A percentile compares a stretch with the other conserved stretches of the same genome.
phyloP scores from a whole-genome alignment of 2,329 filamentous ascomycete genomes.

The Fusarium poae region DNA sequence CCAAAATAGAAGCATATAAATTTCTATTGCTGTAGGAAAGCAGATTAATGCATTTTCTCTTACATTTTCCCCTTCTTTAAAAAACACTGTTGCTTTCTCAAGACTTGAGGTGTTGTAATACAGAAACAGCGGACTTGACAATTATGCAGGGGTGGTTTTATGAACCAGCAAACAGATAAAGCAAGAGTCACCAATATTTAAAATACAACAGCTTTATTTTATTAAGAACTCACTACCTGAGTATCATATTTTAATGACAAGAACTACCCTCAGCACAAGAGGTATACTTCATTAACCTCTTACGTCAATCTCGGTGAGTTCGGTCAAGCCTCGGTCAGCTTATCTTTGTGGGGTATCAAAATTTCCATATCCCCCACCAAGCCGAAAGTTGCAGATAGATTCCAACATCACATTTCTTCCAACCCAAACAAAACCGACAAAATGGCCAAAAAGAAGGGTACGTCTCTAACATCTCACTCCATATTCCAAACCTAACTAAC shows the following conservation, averaged over 20 bases:
- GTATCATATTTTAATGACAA: not conserved
- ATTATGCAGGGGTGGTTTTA: not conserved
- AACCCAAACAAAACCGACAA: conserved; percentile 20
- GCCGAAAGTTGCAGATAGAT: conserved; percentile 32
- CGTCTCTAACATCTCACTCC: too few species aligned
- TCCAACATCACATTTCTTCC: conserved; percentile 35
- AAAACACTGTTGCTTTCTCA: not conserved
- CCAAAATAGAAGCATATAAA: not conserved
- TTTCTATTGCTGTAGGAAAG: too few species aligned
- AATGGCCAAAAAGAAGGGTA: conserved; percentile 54
- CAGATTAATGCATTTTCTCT: not conserved
- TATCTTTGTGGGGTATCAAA: conserved; percentile 49
- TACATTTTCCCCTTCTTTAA: not conserved
- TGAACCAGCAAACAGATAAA: not conserved
- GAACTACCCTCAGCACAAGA: not conserved
- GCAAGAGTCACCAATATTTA: not conserved
- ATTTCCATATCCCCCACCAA: conserved; percentile 47
- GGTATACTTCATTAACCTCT: not conserved
- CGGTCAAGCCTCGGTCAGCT: conserved; percentile 45
- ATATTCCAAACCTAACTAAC: too few species aligned
- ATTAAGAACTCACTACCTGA: not conserved
- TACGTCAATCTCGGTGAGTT: conserved; percentile 33
- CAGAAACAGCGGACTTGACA: too few species aligned
- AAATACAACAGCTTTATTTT: not conserved
- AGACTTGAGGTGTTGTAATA: too few species aligned